Evolutionary conservation across 176 grass and related monocot species (phyloP).

Genomic region (Rhynchospora tenuis): DNA sequence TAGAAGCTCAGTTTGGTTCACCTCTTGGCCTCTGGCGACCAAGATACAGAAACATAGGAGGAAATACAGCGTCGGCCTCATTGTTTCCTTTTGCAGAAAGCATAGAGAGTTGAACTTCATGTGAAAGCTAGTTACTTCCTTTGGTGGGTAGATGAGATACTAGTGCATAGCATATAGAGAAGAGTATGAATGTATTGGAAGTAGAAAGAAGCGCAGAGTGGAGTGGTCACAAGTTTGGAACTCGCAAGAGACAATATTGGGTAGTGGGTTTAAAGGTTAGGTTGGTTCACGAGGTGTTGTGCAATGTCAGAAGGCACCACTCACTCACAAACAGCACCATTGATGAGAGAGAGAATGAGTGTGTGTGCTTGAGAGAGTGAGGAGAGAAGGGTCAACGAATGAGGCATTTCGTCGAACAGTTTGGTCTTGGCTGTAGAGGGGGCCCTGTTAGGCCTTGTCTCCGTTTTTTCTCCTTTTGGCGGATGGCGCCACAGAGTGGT

Average conservation of each 20-base stretch:
- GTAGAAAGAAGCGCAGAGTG: no score
- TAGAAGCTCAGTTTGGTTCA: slow-evolving; percentile 24
- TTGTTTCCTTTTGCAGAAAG: background rate
- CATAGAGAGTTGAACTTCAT: background rate
- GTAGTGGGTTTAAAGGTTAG: slow-evolving; percentile 8
- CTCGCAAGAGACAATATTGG: background rate
- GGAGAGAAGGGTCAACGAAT: background rate
- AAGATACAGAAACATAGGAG: slow-evolving; percentile 11
- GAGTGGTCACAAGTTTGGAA: background rate
- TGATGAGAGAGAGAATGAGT: slow-evolving; percentile 11
- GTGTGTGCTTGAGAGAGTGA: slow-evolving; percentile 26
- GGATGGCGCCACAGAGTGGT: slow-evolving; percentile 10
- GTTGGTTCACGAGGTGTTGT: slow-evolving; percentile 18
- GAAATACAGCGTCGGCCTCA: background rate
- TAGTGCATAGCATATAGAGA: background rate
- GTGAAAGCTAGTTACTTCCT: background rate
- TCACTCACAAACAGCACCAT: slow-evolving; percentile 7
- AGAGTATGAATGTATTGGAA: background rate
- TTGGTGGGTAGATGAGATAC: background rate
- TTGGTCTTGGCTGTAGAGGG: background rate
- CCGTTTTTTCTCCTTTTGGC: background rate
- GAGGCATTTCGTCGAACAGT: slow-evolving; percentile 44
- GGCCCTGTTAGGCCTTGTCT: background rate
- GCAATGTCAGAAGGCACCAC: slow-evolving; percentile 9
- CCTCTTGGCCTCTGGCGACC: background rate